Conservation (phyloP, 2,329 filamentous ascomycete species). For the Fusarium nodosum region DNA sequence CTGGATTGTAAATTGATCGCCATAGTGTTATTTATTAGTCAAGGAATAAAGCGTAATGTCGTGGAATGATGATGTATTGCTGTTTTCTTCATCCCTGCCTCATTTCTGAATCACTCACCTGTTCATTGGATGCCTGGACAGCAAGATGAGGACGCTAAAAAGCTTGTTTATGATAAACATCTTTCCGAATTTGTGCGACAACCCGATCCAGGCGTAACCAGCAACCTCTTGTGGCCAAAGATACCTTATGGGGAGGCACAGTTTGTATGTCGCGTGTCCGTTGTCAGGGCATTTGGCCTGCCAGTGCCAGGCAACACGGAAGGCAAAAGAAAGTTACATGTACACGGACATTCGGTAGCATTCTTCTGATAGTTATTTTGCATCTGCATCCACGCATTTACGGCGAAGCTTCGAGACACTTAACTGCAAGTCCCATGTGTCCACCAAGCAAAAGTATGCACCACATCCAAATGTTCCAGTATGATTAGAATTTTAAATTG, state of each 20-base stretch:
- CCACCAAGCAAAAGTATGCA: neutral
- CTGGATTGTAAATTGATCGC: neutral
- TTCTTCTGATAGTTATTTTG: rapidly evolving
- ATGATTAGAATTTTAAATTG: rapidly evolving
- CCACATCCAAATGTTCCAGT: rapidly evolving
- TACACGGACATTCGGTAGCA: rapidly evolving
- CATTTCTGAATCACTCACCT: neutral
- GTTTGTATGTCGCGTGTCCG: neutral
- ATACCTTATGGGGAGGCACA: neutral
- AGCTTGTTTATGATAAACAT: slow-evolving; percentile 31
- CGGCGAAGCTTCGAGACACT: rapidly evolving
- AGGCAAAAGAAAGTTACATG: neutral
- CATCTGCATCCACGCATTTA: rapidly evolving
- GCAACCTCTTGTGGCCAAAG: neutral
- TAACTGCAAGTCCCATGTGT: rapidly evolving
- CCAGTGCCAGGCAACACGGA: neutral
- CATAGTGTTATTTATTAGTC: neutral
- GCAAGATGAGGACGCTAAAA: slow-evolving; percentile 26
- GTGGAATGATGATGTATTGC: neutral
- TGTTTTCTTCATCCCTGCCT: neutral
- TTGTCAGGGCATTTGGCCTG: neutral
- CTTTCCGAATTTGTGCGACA: neutral
- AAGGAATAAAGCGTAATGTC: neutral
- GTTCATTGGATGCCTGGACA: neutral
- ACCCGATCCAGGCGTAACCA: neutral